Evolutionary conservation across 2,329 filamentous ascomycete species (phyloP).

Genomic region (Ceratocystis smalleyi): DNA sequence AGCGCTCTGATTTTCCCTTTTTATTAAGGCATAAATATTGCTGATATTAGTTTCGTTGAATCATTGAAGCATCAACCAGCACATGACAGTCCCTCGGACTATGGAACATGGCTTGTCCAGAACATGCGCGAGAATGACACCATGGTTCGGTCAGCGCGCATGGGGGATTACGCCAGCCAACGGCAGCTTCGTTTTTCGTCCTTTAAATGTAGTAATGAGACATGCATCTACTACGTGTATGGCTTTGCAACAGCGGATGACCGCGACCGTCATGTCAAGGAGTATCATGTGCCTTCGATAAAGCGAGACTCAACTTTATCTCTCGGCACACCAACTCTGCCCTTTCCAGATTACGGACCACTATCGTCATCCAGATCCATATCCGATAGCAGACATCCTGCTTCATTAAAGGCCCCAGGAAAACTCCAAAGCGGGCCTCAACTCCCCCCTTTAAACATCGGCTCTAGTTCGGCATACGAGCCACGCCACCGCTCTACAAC

Average conservation of each 20-base stretch:
- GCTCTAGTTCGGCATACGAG: neutral
- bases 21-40: conserved; percentile 29
- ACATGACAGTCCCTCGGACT: conserved; percentile 21
- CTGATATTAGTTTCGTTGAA: conserved; percentile 28
- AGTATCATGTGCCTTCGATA: conserved; percentile 26
- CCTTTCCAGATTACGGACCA: conserved; percentile 20
- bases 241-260: conserved; percentile 37
- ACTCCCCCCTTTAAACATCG: neutral
- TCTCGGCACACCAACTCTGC: conserved; percentile 24
- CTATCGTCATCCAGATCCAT: neutral
- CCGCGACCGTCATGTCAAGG: conserved; percentile 35
- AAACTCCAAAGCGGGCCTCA: neutral
- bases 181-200: conserved; percentile 21
- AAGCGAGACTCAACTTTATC: conserved; percentile 34
- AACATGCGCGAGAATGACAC: conserved; percentile 10
- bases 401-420: neutral
- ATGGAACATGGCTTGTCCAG: conserved; percentile 9
- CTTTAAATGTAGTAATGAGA: conserved; percentile 40
- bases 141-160: conserved; percentile 13
- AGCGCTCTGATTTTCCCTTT: neutral
- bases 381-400: neutral
- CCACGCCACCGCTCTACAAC: neutral
- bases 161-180: conserved; percentile 17
- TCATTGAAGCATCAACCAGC: conserved; percentile 25
- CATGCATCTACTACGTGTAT: conserved; percentile 43